phyloP scores from a whole-genome alignment of 2,329 filamentous ascomycete species.

The Pseudocercospora cruenta region DNA sequence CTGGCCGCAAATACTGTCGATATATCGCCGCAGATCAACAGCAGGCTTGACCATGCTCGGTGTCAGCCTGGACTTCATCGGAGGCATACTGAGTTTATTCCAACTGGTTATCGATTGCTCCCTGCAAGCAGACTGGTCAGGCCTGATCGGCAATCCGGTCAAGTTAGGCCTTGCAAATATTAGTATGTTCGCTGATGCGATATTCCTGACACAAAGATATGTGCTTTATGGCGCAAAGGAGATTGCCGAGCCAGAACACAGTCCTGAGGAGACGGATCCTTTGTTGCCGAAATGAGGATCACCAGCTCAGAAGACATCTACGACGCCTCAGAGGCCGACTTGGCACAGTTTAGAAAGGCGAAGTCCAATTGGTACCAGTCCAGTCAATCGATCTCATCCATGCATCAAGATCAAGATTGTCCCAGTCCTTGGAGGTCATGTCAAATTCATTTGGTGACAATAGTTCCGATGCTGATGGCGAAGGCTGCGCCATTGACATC shows the following conservation, averaged over 20 bases:
- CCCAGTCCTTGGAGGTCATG: constrained; percentile 13
- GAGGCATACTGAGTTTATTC: constrained; percentile 76
- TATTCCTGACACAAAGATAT: constrained; percentile 73
- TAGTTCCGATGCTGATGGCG: no score
- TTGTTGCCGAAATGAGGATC: background rate
- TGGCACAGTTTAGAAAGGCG: constrained; percentile 10
- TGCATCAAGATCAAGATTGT: constrained; percentile 20
- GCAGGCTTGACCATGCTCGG: constrained; percentile 70
- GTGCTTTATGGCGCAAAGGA: constrained; percentile 62
- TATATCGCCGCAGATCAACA: constrained; percentile 83
- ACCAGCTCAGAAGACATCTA: no score
- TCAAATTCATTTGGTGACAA: background rate
- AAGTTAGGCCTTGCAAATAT: constrained; percentile 87
- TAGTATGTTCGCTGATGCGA: constrained; percentile 78
- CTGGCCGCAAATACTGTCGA: constrained; percentile 79
- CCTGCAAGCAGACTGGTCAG: constrained; percentile 83
- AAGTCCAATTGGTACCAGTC: constrained; percentile 20
- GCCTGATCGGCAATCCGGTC: constrained; percentile 86
- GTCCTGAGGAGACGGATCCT: background rate
- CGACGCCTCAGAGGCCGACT: background rate
- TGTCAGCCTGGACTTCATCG: constrained; percentile 79
- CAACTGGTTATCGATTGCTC: constrained; percentile 86
- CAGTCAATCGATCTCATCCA: constrained; percentile 26
- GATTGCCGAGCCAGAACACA: background rate
- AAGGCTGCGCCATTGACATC: no score